Evolutionary conservation across 23 red algal species (phyloP), one percentile per base, ranked within the genome.

Genomic region (Rhodosorus marinus): DNA sequence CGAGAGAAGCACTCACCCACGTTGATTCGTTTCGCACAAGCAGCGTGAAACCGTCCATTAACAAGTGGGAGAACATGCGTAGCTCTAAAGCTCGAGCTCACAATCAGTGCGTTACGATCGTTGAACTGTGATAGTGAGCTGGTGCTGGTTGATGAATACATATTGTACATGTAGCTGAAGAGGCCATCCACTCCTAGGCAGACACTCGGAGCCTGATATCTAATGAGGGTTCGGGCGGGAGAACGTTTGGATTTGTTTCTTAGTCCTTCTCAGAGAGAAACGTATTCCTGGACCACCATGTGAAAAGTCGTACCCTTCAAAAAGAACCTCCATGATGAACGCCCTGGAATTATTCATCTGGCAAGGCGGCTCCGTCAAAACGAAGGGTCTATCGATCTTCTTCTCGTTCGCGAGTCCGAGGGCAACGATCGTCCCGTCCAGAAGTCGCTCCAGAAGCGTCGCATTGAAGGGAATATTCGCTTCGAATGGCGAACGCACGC

Each of bases 231-330:
- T n/a, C n/a, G n/a, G n/a, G n/a, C n/a, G n/a, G n/a, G n/a, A n/a
- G n/a, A n/a, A n/a, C n/a, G n/a, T n/a, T n/a, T n/a, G n/a, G n/a
- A n/a, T n/a, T n/a, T n/a, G n/a, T n/a, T n/a, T n/a, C n/a, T n/a
- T n/a, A n/a, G n/a, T n/a, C n/a, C n/a, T n/a, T n/a, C n/a, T n/a
- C n/a, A n/a, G n/a, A n/a, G n/a, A n/a, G n/a, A n/a, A n/a, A n/a
- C n/a, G n/a, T n/a, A n/a, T n/a, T n/a, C n/a, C n/a, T n/a, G n/a
- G n/a, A n/a, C n/a, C n/a, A n/a, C n/a, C n/a, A n/a, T n/a, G n/a
- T n/a, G n/a, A n/a, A n/a, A n/a, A n/a, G n/a, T 65, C 60, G 51
- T 84, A 84, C 5, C 68, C 79, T 63, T 84, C 79, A 59, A 84
- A 84, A 25, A 84, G 35, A 15, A 84, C 43, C 59, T 84, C 79